Percentiles rank a stretch among this genome's conserved stretches.
These are phyloP conservation scores for Amphichorda felina DNA, from an alignment of 2,329 filamentous ascomycete species.

Conservation along the genomic window DNA sequence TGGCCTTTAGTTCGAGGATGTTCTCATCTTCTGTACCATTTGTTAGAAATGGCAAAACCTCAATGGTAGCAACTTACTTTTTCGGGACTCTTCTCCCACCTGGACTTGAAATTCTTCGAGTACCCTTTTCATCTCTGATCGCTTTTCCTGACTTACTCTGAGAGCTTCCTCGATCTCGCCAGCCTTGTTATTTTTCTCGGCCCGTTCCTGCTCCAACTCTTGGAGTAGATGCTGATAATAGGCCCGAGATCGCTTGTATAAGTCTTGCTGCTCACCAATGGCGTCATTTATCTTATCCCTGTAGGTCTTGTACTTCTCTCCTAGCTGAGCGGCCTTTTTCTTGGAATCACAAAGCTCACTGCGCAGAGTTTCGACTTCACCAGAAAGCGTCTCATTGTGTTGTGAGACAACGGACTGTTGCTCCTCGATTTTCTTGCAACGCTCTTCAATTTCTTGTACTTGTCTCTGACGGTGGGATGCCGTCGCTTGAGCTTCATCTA, in stretches of 20 bases:
- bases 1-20: conserved; percentile 1
- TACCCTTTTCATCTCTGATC: conserved; percentile 17
- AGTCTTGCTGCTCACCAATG: conserved; percentile 31
- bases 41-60: not conserved
- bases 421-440: conserved; percentile 13
- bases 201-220: conserved; percentile 19
- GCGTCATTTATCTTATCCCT: conserved; percentile 30
- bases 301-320: conserved; percentile 22
- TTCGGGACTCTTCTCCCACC: conserved; percentile 8
- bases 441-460: conserved; percentile 11
- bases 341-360: conserved; percentile 12
- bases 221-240: conserved; percentile 20
- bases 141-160: conserved; percentile 15
- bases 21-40: conserved; percentile 2
- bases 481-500: conserved; percentile 2
- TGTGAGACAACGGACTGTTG: conserved; percentile 10
- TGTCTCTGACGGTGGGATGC: conserved; percentile 3
- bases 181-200: conserved; percentile 9
- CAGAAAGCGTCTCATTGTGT: conserved; percentile 12
- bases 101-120: conserved; percentile 14
- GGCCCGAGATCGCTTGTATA: conserved; percentile 22
- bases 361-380: conserved; percentile 15
- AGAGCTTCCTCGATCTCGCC: conserved; percentile 14
- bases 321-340: conserved; percentile 7
- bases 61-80: conserved; percentile 10